A percentile compares a stretch with the other conserved stretches of the same genome.
phyloP scores from a whole-genome alignment of 1,284 basidiomycete genomes.

The Cryptococcus hybrid region DNA sequence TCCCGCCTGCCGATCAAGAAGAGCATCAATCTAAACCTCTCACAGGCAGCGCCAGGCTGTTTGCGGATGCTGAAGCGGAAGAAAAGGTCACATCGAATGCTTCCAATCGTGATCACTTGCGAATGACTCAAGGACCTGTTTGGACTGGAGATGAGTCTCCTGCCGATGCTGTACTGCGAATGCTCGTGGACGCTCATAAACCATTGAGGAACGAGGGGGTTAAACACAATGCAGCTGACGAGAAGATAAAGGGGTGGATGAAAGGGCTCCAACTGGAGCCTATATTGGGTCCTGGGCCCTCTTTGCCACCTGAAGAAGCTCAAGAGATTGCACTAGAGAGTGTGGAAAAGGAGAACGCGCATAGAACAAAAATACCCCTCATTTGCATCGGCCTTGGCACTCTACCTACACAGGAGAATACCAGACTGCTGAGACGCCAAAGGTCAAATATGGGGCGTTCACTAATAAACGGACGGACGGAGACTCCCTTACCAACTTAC shows the following conservation, averaged over 20 bases:
- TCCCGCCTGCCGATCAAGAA: not conserved
- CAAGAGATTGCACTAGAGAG: not conserved
- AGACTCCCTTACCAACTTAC: constrained; percentile 31
- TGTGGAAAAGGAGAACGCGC: constrained; percentile 12
- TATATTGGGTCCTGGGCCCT: constrained; percentile 7
- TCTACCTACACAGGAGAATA: constrained; percentile 42
- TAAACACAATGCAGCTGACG: constrained; percentile 60
- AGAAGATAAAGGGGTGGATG: constrained; percentile 62
- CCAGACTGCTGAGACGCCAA: constrained; percentile 20
- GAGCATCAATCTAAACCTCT: constrained; percentile 3
- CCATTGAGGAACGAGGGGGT: constrained; percentile 59
- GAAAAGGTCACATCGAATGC: constrained; percentile 42
- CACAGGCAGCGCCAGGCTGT: constrained; percentile 64
- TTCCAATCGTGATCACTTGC: constrained; percentile 32
- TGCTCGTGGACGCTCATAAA: constrained; percentile 83
- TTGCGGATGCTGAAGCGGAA: constrained; percentile 66
- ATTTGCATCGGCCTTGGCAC: constrained; percentile 48
- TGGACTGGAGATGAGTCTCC: constrained; percentile 76
- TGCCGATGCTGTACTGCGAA: constrained; percentile 71
- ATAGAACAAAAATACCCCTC: constrained; percentile 45
- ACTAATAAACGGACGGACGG: constrained; percentile 22
- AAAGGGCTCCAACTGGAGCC: constrained; percentile 40
- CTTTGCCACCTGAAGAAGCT: not conserved
- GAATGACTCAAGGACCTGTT: constrained; percentile 45
- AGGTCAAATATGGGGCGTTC: constrained; percentile 44